Evolutionary conservation across 768 basidiomycete species (phyloP), one percentile per base, ranked within the genome.

Genomic region (Serendipita sp.): DNA sequence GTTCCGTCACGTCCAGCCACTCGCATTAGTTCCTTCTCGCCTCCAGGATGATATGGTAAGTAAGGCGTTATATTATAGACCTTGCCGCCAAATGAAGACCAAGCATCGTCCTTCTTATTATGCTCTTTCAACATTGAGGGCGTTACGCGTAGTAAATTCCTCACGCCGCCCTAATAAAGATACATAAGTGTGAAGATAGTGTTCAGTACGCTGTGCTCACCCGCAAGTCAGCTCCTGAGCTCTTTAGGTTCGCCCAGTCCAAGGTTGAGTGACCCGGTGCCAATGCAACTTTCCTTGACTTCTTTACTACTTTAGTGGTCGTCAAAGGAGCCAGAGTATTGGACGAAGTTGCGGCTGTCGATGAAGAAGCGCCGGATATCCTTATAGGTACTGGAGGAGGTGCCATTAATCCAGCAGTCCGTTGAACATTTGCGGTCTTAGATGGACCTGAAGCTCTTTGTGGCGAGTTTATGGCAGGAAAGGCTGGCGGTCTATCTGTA

Each of bases 31-130:
- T 98, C 91, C 66, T 84, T 85, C 75, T 87, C 92, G 14, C 95
- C 95, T 3, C 95, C 95, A 0, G 95, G 95, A 72, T 98, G 95
- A 68, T 85, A 99, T 2, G 84, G 75, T 3, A 96, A 73, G 73
- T 96, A 99, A 0, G 88, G 82, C 2, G 92, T 93, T 60, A 99
- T 89, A 70, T 97, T 97, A 75, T 99, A 99, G 17, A 99, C 93
- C 70, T 89, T 93, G 62, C 91, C 93, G 67, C 85, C 82, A 75
- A 97, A 84, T 0, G 83, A 85, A 14, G 91, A 81, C 96, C 96
- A 99, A 0, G 91, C 93, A 72, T 99, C 94, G 42, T 86, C 85
- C 38, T 76, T 78, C 60, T 80, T 90, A 62, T 88, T 87, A 71
- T 99, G 95, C 68, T 77, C 70, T 69, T 88, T 89, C 42, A 94